Evolutionary conservation across 805 yeast genomes (phyloP).

Genomic region (Cephaloascus albidus): DNA sequence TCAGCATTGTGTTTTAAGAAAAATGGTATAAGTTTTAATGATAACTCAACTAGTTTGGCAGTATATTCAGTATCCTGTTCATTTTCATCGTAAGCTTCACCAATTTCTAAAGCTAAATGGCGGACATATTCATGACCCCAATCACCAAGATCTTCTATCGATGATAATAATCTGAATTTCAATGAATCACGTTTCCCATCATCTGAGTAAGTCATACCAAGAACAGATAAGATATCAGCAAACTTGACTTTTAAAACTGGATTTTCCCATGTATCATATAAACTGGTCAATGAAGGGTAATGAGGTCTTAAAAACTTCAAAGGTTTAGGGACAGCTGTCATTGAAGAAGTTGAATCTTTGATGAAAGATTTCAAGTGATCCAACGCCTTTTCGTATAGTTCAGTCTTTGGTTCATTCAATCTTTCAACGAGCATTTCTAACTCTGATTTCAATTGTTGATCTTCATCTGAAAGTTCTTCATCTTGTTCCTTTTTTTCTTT

Average conservation of each 20-base stretch:
- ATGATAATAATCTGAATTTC: slow-evolving; percentile 63
- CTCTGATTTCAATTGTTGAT: slow-evolving; percentile 76
- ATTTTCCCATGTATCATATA: slow-evolving; percentile 62
- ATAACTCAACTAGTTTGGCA: slow-evolving; percentile 46
- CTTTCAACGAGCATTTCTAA: slow-evolving; percentile 82
- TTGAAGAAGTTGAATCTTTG: slow-evolving; percentile 89
- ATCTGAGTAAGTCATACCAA: slow-evolving; percentile 91
- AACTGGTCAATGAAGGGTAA: slow-evolving; percentile 55
- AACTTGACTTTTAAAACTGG: slow-evolving; percentile 40
- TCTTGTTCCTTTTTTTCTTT: slow-evolving; percentile 31
- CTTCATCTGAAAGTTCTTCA: slow-evolving; percentile 91
- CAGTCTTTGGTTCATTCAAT: slow-evolving; percentile 43
- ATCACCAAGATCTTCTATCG: slow-evolving; percentile 50
- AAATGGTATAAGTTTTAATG: slow-evolving; percentile 76
- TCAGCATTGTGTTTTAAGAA: slow-evolving; percentile 94
- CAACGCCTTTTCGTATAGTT: slow-evolving; percentile 53
- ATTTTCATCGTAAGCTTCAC: slow-evolving; percentile 65
- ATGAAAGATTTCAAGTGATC: slow-evolving; percentile 66
- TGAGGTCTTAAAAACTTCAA: slow-evolving; percentile 89
- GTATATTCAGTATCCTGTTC: slow-evolving; percentile 17
- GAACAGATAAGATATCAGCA: slow-evolving; percentile 85
- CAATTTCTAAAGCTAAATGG: slow-evolving; percentile 91
- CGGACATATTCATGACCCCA: slow-evolving; percentile 99
- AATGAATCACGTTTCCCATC: slow-evolving; percentile 72
- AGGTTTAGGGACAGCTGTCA: slow-evolving; percentile 99